A percentile compares a stretch with the other conserved stretches of the same genome.
Evolutionary conservation across 768 basidiomycete genomes (phyloP).

Genomic region (Lactarius pseudohatsudake): DNA sequence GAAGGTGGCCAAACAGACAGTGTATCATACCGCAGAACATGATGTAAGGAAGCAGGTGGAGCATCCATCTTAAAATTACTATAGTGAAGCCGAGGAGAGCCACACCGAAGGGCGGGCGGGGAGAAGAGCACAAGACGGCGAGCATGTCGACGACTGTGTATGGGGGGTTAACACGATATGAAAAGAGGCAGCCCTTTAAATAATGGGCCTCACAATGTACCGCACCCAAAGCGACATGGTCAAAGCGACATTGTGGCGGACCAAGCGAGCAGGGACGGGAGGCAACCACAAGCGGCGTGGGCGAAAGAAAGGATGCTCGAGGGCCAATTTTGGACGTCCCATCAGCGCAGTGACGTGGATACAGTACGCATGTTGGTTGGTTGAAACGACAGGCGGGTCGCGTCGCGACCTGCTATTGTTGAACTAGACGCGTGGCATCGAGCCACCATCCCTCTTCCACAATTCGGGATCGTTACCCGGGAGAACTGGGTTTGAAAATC

Average conservation of each 20-base stretch:
- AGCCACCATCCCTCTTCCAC: neutral
- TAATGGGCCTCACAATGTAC: neutral
- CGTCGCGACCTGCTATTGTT: neutral
- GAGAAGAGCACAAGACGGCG: constrained; percentile 14
- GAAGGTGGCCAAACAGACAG: constrained; percentile 18
- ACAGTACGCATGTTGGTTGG: neutral
- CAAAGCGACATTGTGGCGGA: constrained; percentile 9
- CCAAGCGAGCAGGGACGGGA: neutral
- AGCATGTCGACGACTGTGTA: constrained; percentile 16
- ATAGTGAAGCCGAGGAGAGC: constrained; percentile 18
- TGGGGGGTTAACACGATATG: neutral
- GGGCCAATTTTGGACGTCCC: neutral
- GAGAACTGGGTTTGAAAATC: constrained; percentile 12
- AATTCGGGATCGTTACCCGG: neutral
- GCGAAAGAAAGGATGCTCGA: neutral
- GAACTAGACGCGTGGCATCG: neutral
- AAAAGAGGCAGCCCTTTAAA: constrained; percentile 3
- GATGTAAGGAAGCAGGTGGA: constrained; percentile 17
- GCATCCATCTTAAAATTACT: constrained; percentile 5
- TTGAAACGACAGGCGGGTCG: neutral
- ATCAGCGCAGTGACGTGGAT: neutral
- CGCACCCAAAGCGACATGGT: constrained; percentile 4
- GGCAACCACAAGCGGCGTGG: neutral
- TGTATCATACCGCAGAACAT: constrained; percentile 10
- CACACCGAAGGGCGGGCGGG: constrained; percentile 20